Percentiles rank a stretch among this genome's conserved stretches.
Evolutionary conservation across 192 early-diverging fungal species (phyloP).

Genomic region (Mortierella alpina): DNA sequence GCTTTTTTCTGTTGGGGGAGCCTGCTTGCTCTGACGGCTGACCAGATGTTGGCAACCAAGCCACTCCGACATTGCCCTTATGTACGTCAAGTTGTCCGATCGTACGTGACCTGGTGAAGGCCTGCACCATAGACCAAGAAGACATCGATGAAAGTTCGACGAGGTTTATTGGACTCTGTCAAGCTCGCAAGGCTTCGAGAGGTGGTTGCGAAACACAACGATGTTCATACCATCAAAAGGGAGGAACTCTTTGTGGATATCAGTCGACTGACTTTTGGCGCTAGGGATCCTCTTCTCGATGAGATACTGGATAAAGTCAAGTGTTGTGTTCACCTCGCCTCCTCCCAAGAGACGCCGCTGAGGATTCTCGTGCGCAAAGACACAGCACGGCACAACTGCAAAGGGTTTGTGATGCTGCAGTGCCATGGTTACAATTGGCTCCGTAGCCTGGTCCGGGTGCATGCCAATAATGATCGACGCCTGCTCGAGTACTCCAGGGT

Average conservation of each 20-base stretch:
- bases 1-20: neutral
- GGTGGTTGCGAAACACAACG: slow-evolving; percentile 3
- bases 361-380: slow-evolving; percentile 64
- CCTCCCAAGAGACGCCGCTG: slow-evolving; percentile 53
- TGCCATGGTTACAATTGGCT: slow-evolving; percentile 65
- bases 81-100: too few species aligned
- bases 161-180: too few species aligned
- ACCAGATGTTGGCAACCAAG: too few species aligned
- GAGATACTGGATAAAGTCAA: slow-evolving; percentile 58
- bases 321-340: slow-evolving; percentile 51
- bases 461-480: slow-evolving; percentile 64
- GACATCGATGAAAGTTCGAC: too few species aligned
- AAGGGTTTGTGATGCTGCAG: slow-evolving; percentile 60
- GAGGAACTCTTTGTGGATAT: slow-evolving; percentile 20
- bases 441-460: slow-evolving; percentile 70
- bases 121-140: too few species aligned
- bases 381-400: slow-evolving; percentile 58
- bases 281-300: slow-evolving; percentile 43
- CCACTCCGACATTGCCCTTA: too few species aligned
- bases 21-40: too few species aligned
- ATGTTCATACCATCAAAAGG: slow-evolving; percentile 53
- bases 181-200: neutral
- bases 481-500: slow-evolving; percentile 29
- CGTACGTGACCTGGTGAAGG: too few species aligned
- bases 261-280: neutral